Evolutionary conservation across 1,284 basidiomycete genomes (phyloP).

Genomic region (Cryptococcus sp.): DNA sequence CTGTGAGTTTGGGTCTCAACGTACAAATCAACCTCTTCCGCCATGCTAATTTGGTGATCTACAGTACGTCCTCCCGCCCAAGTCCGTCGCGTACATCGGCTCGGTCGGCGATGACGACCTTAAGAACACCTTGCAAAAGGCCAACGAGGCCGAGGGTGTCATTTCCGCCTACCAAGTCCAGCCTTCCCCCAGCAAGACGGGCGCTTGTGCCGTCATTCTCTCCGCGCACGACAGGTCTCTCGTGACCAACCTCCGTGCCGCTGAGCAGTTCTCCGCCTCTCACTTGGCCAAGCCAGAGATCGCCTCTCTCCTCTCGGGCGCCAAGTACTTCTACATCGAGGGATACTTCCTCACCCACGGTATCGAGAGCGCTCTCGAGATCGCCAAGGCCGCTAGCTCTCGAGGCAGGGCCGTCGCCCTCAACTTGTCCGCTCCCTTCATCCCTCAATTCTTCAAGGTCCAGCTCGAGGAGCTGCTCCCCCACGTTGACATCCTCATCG

Average conservation of each 20-base stretch:
- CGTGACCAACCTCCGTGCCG: conserved; percentile 84
- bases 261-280: conserved; percentile 80
- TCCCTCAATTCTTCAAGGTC: conserved; percentile 87
- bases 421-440: conserved; percentile 98
- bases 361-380: conserved; percentile 67
- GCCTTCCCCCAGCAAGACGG: conserved; percentile 77
- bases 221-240: conserved; percentile 92
- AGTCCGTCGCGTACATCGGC: conserved; percentile 92
- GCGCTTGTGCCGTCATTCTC: conserved; percentile 94
- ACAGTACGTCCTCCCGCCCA: conserved; percentile 84
- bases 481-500: conserved; percentile 83
- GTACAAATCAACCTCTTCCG: neutral
- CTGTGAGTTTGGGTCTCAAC: conserved; percentile 63
- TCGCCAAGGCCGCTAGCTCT: conserved; percentile 79
- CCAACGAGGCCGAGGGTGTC: conserved; percentile 92
- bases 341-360: conserved; percentile 99
- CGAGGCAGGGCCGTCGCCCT: conserved; percentile 81
- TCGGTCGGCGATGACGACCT: conserved; percentile 91
- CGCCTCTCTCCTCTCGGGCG: conserved; percentile 73
- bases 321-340: conserved; percentile 90
- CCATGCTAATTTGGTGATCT: neutral
- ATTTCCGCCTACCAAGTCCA: conserved; percentile 86
- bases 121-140: conserved; percentile 84
- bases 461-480: conserved; percentile 78
- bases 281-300: conserved; percentile 80